Conservation (phyloP, 2,329 filamentous ascomycete species). For the Acarospora socialis region DNA sequence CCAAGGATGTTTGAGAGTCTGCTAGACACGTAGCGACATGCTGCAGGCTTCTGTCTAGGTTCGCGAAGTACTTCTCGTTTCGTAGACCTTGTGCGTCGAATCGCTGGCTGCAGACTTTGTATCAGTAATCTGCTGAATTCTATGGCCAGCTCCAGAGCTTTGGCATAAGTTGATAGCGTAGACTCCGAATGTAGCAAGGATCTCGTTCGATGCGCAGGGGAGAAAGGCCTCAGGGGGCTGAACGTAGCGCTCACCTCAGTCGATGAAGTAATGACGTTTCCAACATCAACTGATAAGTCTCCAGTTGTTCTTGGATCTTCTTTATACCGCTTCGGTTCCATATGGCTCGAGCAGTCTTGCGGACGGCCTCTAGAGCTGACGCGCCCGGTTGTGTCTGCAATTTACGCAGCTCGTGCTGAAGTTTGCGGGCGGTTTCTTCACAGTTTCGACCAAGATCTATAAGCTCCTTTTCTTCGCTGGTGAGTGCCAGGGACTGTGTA, state of each 20-base stretch:
- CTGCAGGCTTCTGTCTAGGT: conserved; percentile 2
- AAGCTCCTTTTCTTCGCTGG: conserved; percentile 1
- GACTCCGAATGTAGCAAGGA: too few species aligned
- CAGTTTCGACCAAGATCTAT: conserved; percentile 1
- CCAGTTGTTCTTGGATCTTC: conserved; percentile 1
- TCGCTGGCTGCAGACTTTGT: neutral
- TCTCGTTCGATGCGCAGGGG: too few species aligned
- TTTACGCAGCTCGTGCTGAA: conserved; percentile 1
- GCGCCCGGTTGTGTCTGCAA: neutral
- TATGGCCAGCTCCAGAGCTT: too few species aligned
- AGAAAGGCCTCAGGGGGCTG: too few species aligned
- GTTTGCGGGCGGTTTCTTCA: neutral
- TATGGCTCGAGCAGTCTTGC: conserved; percentile 1
- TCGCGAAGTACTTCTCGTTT: neutral
- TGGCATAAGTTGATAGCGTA: too few species aligned
- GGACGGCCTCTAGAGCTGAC: neutral
- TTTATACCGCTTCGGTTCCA: neutral
- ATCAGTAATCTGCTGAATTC: too few species aligned
- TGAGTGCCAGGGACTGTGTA: neutral
- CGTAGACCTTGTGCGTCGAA: neutral
- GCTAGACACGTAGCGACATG: neutral
- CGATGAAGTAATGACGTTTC: neutral
- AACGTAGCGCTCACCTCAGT: neutral
- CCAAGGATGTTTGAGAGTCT: conserved; percentile 1
- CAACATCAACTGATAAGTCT: neutral